These are phyloP conservation scores for Chalciporus sphaerocephalus DNA, from an alignment of 768 basidiomycete species.

Conservation along the genomic window DNA sequence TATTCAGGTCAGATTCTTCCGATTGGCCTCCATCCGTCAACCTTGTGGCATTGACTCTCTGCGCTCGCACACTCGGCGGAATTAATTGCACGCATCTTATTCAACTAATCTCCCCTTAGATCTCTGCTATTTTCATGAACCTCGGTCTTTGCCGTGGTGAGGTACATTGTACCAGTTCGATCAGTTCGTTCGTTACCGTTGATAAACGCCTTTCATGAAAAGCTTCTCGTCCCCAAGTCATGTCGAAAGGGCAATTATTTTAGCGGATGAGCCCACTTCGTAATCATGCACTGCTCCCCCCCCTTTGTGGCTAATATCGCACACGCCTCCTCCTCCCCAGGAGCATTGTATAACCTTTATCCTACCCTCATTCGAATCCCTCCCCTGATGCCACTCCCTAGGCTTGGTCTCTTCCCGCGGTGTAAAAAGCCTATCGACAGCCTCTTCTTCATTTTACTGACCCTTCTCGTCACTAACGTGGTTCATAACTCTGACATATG, in stretches of 20 bases:
- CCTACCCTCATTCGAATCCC: not conserved
- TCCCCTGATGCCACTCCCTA: not conserved
- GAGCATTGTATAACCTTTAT: not conserved
- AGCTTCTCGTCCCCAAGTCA: conserved; percentile 4
- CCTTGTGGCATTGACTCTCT: conserved; percentile 37
- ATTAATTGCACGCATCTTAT: conserved; percentile 20
- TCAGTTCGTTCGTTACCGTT: conserved; percentile 18
- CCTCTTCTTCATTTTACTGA: conserved; percentile 18
- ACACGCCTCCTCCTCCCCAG: not conserved
- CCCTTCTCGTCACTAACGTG: conserved; percentile 14
- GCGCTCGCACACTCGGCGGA: conserved; percentile 31
- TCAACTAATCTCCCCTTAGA: conserved; percentile 46
- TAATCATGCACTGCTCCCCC: not conserved
- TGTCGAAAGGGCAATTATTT: conserved; percentile 7
- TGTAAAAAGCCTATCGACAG: conserved; percentile 6
- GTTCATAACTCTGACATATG: conserved; percentile 20
- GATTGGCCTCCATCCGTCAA: conserved; percentile 41
- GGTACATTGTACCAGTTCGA: conserved; percentile 31
- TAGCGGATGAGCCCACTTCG: conserved; percentile 1
- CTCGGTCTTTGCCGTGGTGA: conserved; percentile 30
- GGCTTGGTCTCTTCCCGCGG: conserved; percentile 6
- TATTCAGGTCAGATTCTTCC: conserved; percentile 38
- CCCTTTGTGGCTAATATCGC: not conserved
- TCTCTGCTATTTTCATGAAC: conserved; percentile 33
- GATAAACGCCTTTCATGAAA: conserved; percentile 17